These are phyloP conservation scores for Dissophora globulifera DNA, from an alignment of 192 early-diverging fungal species.

Conservation along the genomic window DNA sequence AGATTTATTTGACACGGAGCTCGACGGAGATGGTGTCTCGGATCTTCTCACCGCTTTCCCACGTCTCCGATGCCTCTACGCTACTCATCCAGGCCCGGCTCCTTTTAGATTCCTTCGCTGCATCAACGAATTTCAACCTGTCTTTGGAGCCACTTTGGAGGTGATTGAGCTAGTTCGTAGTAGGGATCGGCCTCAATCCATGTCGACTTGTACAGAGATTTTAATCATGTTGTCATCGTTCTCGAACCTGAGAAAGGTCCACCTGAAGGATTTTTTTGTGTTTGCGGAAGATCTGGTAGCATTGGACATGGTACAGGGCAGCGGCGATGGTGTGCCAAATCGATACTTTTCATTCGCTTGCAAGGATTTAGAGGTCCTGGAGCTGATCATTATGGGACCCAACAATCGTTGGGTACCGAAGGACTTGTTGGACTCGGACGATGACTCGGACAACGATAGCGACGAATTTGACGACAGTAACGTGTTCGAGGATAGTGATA, in stretches of 20 bases:
- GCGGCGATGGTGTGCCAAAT: too few relatives aligned
- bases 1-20: neutral
- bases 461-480: neutral
- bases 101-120: neutral
- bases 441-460: neutral
- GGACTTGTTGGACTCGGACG: neutral
- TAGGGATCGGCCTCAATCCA: neutral
- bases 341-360: neutral
- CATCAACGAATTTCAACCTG: neutral
- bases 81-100: too few relatives aligned
- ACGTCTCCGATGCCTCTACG: neutral
- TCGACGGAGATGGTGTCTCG: too few relatives aligned
- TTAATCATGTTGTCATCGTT: neutral
- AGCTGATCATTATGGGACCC: neutral
- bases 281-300: neutral
- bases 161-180: neutral
- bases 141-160: neutral
- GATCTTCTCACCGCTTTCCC: too few relatives aligned
- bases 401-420: neutral
- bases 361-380: neutral
- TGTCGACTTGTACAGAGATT: neutral
- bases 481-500: too few relatives aligned
- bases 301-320: neutral
- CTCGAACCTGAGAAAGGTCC: neutral
- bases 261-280: neutral